phyloP scores from a whole-genome alignment of 257 asterid species.

The Cynanchum wilfordii region DNA sequence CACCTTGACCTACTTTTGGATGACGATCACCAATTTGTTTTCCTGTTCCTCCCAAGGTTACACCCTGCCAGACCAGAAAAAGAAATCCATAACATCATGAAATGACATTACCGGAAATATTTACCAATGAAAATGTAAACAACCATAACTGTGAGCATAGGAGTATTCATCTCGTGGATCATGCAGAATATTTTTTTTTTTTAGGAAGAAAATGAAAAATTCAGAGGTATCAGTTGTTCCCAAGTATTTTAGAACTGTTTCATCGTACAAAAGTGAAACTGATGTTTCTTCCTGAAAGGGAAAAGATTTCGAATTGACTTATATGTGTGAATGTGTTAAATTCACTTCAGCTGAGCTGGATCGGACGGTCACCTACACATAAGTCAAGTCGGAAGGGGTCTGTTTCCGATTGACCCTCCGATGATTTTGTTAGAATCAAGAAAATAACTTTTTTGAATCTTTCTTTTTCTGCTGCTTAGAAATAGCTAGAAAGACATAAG shows the following conservation, averaged over 20 bases:
- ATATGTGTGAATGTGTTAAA: too few relatives aligned
- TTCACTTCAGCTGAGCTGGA: too few relatives aligned
- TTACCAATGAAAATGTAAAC: background rate
- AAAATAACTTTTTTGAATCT: too few relatives aligned
- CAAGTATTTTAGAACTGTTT: background rate
- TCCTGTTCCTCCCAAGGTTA: slow-evolving; percentile 47
- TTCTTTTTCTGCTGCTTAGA: too few relatives aligned
- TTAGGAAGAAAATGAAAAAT: background rate
- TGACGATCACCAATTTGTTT: slow-evolving; percentile 43
- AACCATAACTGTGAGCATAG: background rate
- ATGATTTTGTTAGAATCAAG: too few relatives aligned
- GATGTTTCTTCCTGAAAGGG: background rate
- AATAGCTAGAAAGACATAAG: too few relatives aligned
- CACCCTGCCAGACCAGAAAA: slow-evolving; percentile 26
- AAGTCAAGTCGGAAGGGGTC: too few relatives aligned
- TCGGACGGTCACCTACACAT: too few relatives aligned
- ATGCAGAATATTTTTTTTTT: background rate
- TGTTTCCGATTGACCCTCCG: too few relatives aligned
- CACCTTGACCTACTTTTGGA: slow-evolving; percentile 48
- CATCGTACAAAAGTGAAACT: background rate
- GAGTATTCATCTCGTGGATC: background rate
- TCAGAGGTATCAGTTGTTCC: background rate
- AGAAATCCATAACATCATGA: background rate
- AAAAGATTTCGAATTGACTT: too few relatives aligned
- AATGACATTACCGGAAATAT: background rate